A percentile compares a stretch with the other conserved stretches of the same genome.
phyloP scores from a whole-genome alignment of 2,329 filamentous ascomycete species.

The Leptodontidium sp. region DNA sequence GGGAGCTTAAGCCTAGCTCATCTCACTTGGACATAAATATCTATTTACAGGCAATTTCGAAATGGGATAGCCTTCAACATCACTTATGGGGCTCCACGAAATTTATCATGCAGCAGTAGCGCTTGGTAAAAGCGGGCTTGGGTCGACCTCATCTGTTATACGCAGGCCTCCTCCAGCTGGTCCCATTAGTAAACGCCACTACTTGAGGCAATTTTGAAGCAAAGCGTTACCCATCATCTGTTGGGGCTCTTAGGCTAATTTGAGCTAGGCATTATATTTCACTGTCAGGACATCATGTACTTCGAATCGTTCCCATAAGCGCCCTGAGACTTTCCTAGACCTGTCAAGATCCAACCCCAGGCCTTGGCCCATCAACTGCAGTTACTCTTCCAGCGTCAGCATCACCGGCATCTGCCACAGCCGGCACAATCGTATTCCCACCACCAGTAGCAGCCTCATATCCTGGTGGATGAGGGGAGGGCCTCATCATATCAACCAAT shows the following conservation, averaged over 20 bases:
- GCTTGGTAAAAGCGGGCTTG: no score
- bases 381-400: background rate
- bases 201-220: no score
- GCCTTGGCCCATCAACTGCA: background rate
- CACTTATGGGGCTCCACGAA: background rate
- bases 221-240: no score
- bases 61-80: background rate
- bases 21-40: background rate
- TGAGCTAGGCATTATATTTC: no score
- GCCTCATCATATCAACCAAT: slow-evolving; percentile 11
- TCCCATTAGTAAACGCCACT: no score
- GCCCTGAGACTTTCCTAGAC: no score
- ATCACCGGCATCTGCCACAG: background rate
- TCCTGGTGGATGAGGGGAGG: slow-evolving; percentile 3
- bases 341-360: background rate
- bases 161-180: no score
- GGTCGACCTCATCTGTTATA: no score
- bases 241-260: no score
- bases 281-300: no score
- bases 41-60: background rate
- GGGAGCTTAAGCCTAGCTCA: background rate
- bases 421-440: background rate
- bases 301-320: no score
- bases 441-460: background rate
- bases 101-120: background rate